Evolutionary conservation across 2,329 filamentous ascomycete species (phyloP).

Genomic region (Calonectria pseudoturangicola): DNA sequence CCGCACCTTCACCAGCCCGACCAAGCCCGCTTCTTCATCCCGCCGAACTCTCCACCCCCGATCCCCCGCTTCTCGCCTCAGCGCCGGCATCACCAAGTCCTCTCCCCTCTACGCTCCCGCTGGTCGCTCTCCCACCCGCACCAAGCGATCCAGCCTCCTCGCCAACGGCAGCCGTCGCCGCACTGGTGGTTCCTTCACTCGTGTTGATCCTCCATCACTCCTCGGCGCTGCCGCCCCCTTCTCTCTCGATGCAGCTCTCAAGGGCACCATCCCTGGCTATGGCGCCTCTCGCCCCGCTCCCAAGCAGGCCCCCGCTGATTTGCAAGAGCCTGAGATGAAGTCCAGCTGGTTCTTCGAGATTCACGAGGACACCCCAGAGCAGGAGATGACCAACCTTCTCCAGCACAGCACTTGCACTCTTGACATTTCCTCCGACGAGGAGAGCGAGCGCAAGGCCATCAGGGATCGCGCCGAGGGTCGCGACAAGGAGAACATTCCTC

Average conservation of each 20-base stretch:
- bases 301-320: conserved; percentile 50
- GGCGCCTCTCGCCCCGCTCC: conserved; percentile 61
- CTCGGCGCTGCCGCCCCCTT: conserved; percentile 79
- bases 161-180: conserved; percentile 78
- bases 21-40: conserved; percentile 58
- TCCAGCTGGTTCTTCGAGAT: conserved; percentile 94
- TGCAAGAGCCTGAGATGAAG: conserved; percentile 71
- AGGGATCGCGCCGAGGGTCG: conserved; percentile 75
- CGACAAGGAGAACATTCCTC: conserved; percentile 96
- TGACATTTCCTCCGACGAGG: conserved; percentile 93
- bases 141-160: conserved; percentile 81
- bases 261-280: conserved; percentile 82
- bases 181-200: conserved; percentile 77
- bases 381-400: conserved; percentile 93
- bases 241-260: conserved; percentile 88
- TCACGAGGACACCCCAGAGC: conserved; percentile 91
- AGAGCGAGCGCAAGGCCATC: conserved; percentile 74
- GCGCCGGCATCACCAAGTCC: conserved; percentile 66
- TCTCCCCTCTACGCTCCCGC: conserved; percentile 80
- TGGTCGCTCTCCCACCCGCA: conserved; percentile 85
- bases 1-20: conserved; percentile 57
- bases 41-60: conserved; percentile 71
- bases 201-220: conserved; percentile 82
- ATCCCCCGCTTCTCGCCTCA: conserved; percentile 70
- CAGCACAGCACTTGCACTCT: conserved; percentile 91